Conservation (phyloP, 140 eudicot genomes). For the Senecio squalidus region DNA sequence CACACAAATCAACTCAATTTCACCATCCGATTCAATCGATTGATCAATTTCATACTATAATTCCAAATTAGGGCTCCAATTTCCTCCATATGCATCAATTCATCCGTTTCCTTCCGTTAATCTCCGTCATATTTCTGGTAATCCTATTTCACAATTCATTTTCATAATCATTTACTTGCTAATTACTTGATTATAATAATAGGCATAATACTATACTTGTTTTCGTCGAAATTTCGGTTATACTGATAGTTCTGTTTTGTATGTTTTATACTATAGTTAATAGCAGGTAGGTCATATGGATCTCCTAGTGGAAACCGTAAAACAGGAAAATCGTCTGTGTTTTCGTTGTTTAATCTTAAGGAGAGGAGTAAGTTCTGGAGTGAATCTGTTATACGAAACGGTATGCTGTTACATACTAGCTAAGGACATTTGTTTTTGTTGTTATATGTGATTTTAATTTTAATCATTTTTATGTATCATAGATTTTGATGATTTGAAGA, state of each 20-base stretch:
- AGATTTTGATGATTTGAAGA: slow-evolving; percentile 79
- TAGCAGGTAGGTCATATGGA: slow-evolving; percentile 57
- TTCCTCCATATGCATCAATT: slow-evolving; percentile 11
- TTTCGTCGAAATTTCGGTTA: not conserved
- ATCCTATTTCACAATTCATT: not conserved
- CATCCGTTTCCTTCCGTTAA: slow-evolving; percentile 26
- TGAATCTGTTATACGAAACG: slow-evolving; percentile 77
- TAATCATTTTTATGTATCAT: not conserved
- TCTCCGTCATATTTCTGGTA: slow-evolving; percentile 28
- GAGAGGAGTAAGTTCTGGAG: slow-evolving; percentile 93
- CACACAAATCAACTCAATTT: not conserved
- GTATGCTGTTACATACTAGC: slow-evolving; percentile 47
- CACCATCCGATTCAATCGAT: no score
- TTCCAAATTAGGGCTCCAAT: slow-evolving; percentile 26
- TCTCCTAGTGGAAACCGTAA: slow-evolving; percentile 49
- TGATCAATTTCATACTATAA: no score
- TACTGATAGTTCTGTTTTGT: slow-evolving; percentile 7
- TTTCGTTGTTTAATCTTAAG: slow-evolving; percentile 87
- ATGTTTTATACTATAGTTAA: slow-evolving; percentile 33
- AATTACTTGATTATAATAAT: no score
- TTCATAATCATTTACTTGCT: not conserved
- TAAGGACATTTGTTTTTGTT: no score
- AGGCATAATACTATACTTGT: no score
- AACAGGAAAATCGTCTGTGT: slow-evolving; percentile 67
- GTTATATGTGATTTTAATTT: no score